Conservation (phyloP, 306 rosid genomes). For the Lablab purpureus region DNA sequence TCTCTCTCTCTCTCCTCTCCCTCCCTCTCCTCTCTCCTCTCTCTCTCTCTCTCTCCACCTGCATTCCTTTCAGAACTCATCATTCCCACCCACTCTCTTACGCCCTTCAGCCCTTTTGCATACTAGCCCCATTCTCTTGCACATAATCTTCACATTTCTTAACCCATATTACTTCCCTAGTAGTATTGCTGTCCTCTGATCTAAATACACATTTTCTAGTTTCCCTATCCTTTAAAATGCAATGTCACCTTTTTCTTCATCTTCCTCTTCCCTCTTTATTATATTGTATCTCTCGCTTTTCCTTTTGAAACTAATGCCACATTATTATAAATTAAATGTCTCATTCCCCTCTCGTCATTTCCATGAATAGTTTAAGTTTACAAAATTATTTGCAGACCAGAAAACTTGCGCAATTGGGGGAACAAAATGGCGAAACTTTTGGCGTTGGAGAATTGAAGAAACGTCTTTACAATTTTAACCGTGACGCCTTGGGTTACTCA, state of each 20-base stretch:
- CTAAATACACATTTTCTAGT: too few relatives aligned
- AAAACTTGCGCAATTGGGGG: too few relatives aligned
- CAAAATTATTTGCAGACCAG: too few relatives aligned
- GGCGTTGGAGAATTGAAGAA: conserved; percentile 11
- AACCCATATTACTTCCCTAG: not conserved
- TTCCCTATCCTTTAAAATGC: not conserved
- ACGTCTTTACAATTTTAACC: conserved; percentile 51
- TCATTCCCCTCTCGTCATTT: too few relatives aligned
- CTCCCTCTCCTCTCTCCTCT: not conserved
- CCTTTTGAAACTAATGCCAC: too few relatives aligned
- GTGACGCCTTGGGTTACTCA: conserved; percentile 5
- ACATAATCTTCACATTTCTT: not conserved
- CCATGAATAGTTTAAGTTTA: too few relatives aligned
- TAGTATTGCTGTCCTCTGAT: not conserved
- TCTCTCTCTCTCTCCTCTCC: too few relatives aligned
- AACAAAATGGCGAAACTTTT: not conserved
- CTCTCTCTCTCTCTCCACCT: conserved; percentile 5
- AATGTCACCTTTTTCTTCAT: not conserved
- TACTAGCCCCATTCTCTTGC: too few relatives aligned
- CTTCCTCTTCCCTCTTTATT: not conserved
- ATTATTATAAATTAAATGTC: too few relatives aligned
- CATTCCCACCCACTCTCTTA: too few relatives aligned
- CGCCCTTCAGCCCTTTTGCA: too few relatives aligned
- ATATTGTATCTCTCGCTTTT: not conserved
- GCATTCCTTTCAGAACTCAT: conserved; percentile 47